These are phyloP conservation scores for Aphanoascus verrucosus DNA, from an alignment of 2,329 filamentous ascomycete genomes.

Conservation along the genomic window DNA sequence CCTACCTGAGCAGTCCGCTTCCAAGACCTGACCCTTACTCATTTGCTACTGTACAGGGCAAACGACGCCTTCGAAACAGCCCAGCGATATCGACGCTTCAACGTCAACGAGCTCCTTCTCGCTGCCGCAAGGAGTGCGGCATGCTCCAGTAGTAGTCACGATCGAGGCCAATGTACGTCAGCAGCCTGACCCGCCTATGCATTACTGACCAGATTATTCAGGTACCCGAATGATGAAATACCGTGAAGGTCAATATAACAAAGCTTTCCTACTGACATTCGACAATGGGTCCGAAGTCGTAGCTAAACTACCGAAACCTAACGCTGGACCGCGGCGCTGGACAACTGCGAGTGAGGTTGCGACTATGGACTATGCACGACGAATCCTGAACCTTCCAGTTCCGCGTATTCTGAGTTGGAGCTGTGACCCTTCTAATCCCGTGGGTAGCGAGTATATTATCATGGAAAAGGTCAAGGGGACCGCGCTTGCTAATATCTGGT, in stretches of 20 bases:
- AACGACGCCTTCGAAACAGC: not conserved
- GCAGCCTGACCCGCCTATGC: not conserved
- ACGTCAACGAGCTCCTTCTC: not conserved
- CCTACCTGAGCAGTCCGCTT: not conserved
- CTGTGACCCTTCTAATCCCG: constrained; percentile 15
- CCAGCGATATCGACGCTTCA: constrained; percentile 3
- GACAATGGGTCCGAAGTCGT: constrained; percentile 22
- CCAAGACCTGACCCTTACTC: not conserved
- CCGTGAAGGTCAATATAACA: constrained; percentile 23
- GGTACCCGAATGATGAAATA: constrained; percentile 14
- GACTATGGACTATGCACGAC: constrained; percentile 24
- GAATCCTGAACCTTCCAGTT: constrained; percentile 19
- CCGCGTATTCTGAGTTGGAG: constrained; percentile 21
- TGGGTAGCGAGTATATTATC: constrained; percentile 24
- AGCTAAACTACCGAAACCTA: constrained; percentile 27
- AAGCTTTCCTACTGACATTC: constrained; percentile 21
- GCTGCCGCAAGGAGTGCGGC: not conserved
- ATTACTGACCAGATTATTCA: not conserved
- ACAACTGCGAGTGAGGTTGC: constrained; percentile 28
- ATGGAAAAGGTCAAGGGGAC: constrained; percentile 23
- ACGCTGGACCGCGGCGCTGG: constrained; percentile 19
- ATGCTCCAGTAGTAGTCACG: not conserved
- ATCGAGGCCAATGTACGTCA: not conserved
- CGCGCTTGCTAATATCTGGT: constrained; percentile 23
- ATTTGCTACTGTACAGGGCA: not conserved